These are phyloP conservation scores for Mallotus nudiflorus DNA, from an alignment of 345 rosid genomes.

Conservation along the genomic window DNA sequence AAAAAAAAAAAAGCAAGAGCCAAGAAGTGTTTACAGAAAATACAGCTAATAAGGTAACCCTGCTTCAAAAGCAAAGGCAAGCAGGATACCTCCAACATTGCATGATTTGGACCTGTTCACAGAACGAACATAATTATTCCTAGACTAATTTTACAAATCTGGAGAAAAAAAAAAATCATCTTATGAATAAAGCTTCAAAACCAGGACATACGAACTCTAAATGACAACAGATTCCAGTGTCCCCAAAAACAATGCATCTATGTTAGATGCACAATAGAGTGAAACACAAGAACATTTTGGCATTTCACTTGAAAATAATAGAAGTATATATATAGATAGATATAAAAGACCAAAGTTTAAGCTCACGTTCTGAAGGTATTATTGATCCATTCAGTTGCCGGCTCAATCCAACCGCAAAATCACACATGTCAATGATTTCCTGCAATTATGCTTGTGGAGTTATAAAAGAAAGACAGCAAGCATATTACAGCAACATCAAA, in stretches of 20 bases:
- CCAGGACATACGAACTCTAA: not conserved
- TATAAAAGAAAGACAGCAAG: no score
- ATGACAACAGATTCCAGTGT: slow-evolving; percentile 13
- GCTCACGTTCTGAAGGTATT: slow-evolving; percentile 97
- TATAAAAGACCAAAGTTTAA: slow-evolving; percentile 14
- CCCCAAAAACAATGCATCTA: not conserved
- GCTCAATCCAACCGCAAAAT: slow-evolving; percentile 92
- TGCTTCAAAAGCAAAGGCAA: slow-evolving; percentile 15
- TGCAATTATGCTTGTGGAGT: slow-evolving; percentile 35
- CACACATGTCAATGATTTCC: slow-evolving; percentile 99
- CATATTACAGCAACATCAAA: not conserved
- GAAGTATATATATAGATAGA: not conserved
- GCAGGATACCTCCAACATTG: slow-evolving; percentile 83
- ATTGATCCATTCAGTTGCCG: slow-evolving; percentile 92
- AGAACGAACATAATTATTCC: slow-evolving; percentile 23
- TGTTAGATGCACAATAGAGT: slow-evolving; percentile 6
- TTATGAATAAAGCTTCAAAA: not conserved
- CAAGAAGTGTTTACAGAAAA: slow-evolving; percentile 17
- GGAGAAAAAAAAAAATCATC: not conserved
- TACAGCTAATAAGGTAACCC: not conserved
- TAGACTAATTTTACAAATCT: not conserved
- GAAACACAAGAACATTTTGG: slow-evolving; percentile 3
- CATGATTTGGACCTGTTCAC: slow-evolving; percentile 88
- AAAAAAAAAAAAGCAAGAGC: not conserved
- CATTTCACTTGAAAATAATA: not conserved